These are phyloP conservation scores for Cyberlindnera mrakii DNA, from an alignment of 805 yeast species.

Conservation along the genomic window DNA sequence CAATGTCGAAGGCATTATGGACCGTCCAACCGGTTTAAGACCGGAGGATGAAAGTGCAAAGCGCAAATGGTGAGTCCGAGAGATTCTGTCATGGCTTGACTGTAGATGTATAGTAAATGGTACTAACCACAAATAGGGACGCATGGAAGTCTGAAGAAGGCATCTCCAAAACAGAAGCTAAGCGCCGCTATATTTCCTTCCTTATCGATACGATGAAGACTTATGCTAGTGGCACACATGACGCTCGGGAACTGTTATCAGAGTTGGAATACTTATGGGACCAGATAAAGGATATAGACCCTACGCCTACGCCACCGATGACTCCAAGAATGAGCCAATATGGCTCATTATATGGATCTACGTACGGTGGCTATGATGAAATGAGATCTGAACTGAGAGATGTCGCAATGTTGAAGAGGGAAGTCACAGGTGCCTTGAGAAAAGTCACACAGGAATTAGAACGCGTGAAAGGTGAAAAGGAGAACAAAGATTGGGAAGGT, in stretches of 20 bases:
- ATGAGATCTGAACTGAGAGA: constrained; percentile 8
- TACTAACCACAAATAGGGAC: constrained; percentile 39
- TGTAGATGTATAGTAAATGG: not conserved
- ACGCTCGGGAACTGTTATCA: constrained; percentile 55
- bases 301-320: constrained; percentile 17
- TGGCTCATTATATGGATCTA: constrained; percentile 8
- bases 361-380: constrained; percentile 10
- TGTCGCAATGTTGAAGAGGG: constrained; percentile 19
- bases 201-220: constrained; percentile 67
- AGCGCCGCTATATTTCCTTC: constrained; percentile 59
- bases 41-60: constrained; percentile 62
- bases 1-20: constrained; percentile 62
- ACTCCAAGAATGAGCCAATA: constrained; percentile 12
- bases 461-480: constrained; percentile 5
- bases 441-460: constrained; percentile 21
- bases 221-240: constrained; percentile 62
- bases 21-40: constrained; percentile 53
- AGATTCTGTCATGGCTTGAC: not conserved
- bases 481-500: constrained; percentile 9
- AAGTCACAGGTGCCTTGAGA: constrained; percentile 20
- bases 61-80: constrained; percentile 39
- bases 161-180: constrained; percentile 61
- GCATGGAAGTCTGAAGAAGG: constrained; percentile 82
- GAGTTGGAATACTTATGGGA: constrained; percentile 75
- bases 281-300: constrained; percentile 48